A percentile compares a stretch with the other conserved stretches of the same genome.
Evolutionary conservation across 495 filamentous ascomycete genomes (phyloP).

Genomic region (Halenospora varia): DNA sequence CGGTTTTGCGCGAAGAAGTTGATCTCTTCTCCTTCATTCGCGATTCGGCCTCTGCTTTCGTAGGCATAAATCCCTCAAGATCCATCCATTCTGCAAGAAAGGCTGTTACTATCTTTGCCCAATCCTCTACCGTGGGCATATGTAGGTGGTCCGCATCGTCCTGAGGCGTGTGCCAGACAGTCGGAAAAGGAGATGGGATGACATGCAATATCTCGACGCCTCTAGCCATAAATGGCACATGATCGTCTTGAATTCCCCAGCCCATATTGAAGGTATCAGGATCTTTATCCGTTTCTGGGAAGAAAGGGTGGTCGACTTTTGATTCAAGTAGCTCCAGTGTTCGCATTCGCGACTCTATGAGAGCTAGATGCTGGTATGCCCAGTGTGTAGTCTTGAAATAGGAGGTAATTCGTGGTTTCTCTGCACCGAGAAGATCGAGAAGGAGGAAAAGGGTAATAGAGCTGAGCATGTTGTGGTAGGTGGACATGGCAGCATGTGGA

Average conservation of each 20-base stretch:
- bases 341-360: slow-evolving; percentile 66
- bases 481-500: slow-evolving; percentile 63
- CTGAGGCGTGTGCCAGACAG: slow-evolving; percentile 78
- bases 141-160: slow-evolving; percentile 90
- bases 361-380: slow-evolving; percentile 74
- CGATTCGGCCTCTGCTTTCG: slow-evolving; percentile 10
- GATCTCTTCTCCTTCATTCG: slow-evolving; percentile 14
- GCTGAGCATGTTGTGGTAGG: slow-evolving; percentile 65
- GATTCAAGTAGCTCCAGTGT: slow-evolving; percentile 23
- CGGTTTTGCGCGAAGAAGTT: slow-evolving; percentile 6
- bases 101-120: slow-evolving; percentile 73
- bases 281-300: slow-evolving; percentile 48
- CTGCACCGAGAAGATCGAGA: slow-evolving; percentile 80
- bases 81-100: slow-evolving; percentile 96
- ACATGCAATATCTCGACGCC: slow-evolving; percentile 88
- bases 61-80: slow-evolving; percentile 62
- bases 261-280: slow-evolving; percentile 39
- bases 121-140: slow-evolving; percentile 78
- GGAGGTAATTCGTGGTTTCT: slow-evolving; percentile 66
- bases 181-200: slow-evolving; percentile 78
- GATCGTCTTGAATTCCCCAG: slow-evolving; percentile 72
- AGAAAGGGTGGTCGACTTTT: slow-evolving; percentile 32
- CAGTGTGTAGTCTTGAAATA: slow-evolving; percentile 89
- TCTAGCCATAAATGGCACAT: slow-evolving; percentile 78
- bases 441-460: slow-evolving; percentile 87